Conservation (phyloP, 129 eudicot genomes). For the Centrapalus pauciflorus region DNA sequence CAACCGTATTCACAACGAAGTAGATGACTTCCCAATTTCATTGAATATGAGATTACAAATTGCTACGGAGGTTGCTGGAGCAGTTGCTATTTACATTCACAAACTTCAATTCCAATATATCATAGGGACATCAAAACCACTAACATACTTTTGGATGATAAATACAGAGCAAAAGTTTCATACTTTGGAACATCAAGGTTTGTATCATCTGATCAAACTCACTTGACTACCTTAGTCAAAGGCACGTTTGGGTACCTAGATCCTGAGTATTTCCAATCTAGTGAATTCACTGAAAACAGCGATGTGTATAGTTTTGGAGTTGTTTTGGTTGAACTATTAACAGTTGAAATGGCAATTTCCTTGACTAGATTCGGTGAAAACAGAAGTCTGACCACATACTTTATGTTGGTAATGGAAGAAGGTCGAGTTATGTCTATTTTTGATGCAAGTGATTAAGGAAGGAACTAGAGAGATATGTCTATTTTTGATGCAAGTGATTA, state of each 20-base stretch:
- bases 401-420: constrained; percentile 18
- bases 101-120: constrained; percentile 26
- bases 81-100: constrained; percentile 25
- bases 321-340: constrained; percentile 17
- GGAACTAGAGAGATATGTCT: constrained; percentile 12
- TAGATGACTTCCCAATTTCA: neutral
- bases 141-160: constrained; percentile 21
- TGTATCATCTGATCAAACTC: constrained; percentile 20
- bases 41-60: constrained; percentile 21
- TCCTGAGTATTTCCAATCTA: constrained; percentile 29
- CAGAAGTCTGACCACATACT: constrained; percentile 3
- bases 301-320: constrained; percentile 33
- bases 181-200: constrained; percentile 36
- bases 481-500: constrained; percentile 13
- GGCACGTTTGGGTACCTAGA: constrained; percentile 37
- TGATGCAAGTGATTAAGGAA: constrained; percentile 5
- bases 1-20: constrained; percentile 9
- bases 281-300: constrained; percentile 26
- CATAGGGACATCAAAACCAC: constrained; percentile 30
- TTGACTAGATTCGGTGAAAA: constrained; percentile 20
- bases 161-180: no score
- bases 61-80: constrained; percentile 23
- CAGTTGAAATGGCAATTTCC: constrained; percentile 17
- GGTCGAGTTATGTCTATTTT: constrained; percentile 16
- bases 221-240: constrained; percentile 23